phyloP scores from a whole-genome alignment of 768 basidiomycete species.

The button mushroom (Agaricus bisporus) region DNA sequence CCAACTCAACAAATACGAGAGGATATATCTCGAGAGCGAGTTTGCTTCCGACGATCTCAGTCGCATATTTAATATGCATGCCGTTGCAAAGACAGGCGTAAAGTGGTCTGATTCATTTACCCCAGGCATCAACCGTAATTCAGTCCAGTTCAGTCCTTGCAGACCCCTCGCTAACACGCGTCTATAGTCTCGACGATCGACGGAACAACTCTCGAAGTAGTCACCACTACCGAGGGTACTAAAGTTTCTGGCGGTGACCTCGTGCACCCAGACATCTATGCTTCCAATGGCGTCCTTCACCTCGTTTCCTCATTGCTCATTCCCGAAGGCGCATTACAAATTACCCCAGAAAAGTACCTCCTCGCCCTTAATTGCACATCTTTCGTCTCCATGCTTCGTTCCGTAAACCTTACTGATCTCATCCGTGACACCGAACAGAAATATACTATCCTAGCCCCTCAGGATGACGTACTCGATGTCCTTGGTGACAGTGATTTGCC shows the following conservation, averaged over 20 bases:
- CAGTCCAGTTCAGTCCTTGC: neutral
- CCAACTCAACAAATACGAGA: slow-evolving; percentile 69
- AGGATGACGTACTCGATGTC: slow-evolving; percentile 73
- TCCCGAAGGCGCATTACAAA: slow-evolving; percentile 63
- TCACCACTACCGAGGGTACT: slow-evolving; percentile 46
- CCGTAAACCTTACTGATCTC: slow-evolving; percentile 64
- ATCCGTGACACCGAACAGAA: slow-evolving; percentile 63
- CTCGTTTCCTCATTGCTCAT: slow-evolving; percentile 79
- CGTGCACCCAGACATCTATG: slow-evolving; percentile 79
- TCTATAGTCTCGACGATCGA: slow-evolving; percentile 63
- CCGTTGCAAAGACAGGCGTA: slow-evolving; percentile 53
- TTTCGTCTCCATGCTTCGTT: slow-evolving; percentile 85
- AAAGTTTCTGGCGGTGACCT: slow-evolving; percentile 55
- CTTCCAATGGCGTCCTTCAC: slow-evolving; percentile 93
- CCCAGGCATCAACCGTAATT: slow-evolving; percentile 48
- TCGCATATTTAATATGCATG: slow-evolving; percentile 75
- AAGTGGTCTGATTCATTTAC: slow-evolving; percentile 63
- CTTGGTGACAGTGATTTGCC: slow-evolving; percentile 54
- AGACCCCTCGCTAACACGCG: slow-evolving; percentile 11
- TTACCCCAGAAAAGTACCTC: slow-evolving; percentile 94
- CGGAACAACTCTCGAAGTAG: slow-evolving; percentile 59
- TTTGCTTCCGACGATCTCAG: slow-evolving; percentile 78
- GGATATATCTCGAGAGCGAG: slow-evolving; percentile 82
- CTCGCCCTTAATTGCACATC: slow-evolving; percentile 86
- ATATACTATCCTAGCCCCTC: slow-evolving; percentile 89